Percentiles rank a stretch among this genome's conserved stretches.
These are phyloP conservation scores for Nitzschia sp. DNA, from an alignment of 108 stramenopile genomes.

Conservation along the genomic window DNA sequence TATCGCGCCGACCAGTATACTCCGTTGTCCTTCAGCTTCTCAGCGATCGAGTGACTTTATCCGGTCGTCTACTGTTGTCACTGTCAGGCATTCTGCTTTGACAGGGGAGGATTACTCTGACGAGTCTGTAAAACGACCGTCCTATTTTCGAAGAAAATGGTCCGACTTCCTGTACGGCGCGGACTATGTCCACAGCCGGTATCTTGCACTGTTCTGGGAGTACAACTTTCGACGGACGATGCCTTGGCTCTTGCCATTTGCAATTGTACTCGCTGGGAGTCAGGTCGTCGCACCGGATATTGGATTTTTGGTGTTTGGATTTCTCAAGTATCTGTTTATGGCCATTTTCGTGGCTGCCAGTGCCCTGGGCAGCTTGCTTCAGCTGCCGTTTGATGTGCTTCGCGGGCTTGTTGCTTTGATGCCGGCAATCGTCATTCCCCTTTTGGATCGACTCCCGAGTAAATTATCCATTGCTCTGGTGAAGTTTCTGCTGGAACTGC, in stretches of 20 bases:
- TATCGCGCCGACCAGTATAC: too few species aligned
- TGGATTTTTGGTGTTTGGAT: conserved; percentile 3
- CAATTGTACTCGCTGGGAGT: not conserved
- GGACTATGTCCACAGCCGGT: conserved; percentile 18
- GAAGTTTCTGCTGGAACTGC: not conserved
- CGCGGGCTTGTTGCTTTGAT: not conserved
- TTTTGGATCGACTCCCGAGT: conserved; percentile 18
- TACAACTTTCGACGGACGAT: conserved; percentile 21
- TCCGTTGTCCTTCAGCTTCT: too few species aligned
- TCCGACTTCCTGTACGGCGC: conserved; percentile 26
- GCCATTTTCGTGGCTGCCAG: conserved; percentile 1
- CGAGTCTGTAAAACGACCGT: not conserved
- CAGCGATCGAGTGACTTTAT: too few species aligned
- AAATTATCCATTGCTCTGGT: conserved; percentile 17
- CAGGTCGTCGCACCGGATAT: conserved; percentile 3
- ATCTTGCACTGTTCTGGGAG: conserved; percentile 36
- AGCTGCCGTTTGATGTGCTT: conserved; percentile 19
- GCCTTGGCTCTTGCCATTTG: conserved; percentile 4
- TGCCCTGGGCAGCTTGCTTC: conserved; percentile 9
- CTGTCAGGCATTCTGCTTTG: too few species aligned
- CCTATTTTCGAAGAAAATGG: not conserved
- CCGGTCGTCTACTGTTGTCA: too few species aligned
- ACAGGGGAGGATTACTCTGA: too few species aligned
- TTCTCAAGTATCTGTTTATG: not conserved
- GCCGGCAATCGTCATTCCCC: conserved; percentile 6